These are phyloP conservation scores for Piloderma croceum DNA, from an alignment of 768 basidiomycete species.

Conservation along the genomic window DNA sequence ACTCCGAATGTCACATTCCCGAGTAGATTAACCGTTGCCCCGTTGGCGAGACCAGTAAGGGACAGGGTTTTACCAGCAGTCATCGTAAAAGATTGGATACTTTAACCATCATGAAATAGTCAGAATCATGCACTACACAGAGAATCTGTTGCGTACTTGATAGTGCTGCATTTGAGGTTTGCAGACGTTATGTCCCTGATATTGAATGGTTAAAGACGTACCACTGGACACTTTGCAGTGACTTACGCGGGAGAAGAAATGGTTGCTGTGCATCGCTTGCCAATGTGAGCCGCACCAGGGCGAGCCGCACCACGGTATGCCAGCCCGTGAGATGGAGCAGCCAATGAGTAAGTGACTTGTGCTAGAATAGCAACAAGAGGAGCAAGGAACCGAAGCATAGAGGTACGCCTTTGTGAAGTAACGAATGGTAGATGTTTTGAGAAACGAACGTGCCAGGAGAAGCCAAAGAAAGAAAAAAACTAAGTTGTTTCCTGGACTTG, in stretches of 20 bases:
- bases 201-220: neutral
- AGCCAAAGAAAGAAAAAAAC: no score
- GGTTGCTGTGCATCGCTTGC: slow-evolving; percentile 14
- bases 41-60: neutral
- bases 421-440: no score
- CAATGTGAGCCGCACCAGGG: no score
- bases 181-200: neutral
- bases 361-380: no score
- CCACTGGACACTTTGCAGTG: neutral
- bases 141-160: neutral
- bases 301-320: no score
- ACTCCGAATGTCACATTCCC: neutral
- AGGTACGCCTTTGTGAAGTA: no score
- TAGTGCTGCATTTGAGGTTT: neutral
- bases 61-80: neutral
- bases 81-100: neutral
- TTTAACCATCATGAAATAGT: neutral
- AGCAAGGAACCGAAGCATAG: no score
- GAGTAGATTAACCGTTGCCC: neutral
- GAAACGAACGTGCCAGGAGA: no score
- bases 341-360: no score
- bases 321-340: no score
- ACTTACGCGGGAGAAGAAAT: neutral
- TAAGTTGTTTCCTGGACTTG: no score
- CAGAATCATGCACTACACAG: neutral